Evolutionary conservation across 1,284 basidiomycete species (phyloP).

Genomic region (Coniferiporia sulphurascens): DNA sequence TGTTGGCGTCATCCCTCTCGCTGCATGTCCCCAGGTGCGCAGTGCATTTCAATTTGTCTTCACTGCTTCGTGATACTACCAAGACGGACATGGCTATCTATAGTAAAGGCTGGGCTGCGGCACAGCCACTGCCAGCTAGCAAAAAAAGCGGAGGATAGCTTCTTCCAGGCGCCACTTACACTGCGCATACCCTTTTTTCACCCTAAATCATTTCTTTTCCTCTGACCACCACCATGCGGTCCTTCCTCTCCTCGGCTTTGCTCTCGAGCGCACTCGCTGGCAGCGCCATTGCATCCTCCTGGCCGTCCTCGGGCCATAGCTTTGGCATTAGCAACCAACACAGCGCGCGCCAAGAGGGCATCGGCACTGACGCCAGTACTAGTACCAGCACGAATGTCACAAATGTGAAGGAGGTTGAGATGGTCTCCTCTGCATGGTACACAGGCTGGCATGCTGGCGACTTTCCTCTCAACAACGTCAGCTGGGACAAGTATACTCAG

Average conservation of each 20-base stretch:
- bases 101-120: too few species aligned
- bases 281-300: background rate
- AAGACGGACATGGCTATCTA: too few species aligned
- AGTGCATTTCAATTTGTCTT: too few species aligned
- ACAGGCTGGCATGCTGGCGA: slow-evolving; percentile 53
- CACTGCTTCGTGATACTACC: too few species aligned
- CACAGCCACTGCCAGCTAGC: background rate
- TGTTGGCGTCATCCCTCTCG: too few species aligned
- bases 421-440: slow-evolving; percentile 55
- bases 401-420: slow-evolving; percentile 26
- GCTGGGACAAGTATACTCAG: slow-evolving; percentile 60
- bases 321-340: background rate
- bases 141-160: too few species aligned
- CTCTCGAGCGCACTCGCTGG: background rate
- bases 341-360: background rate
- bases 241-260: background rate
- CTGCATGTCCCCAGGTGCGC: too few species aligned
- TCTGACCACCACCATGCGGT: background rate
- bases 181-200: background rate
- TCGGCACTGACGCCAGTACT: background rate
- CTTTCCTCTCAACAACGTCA: slow-evolving; percentile 45
- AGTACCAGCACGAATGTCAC: background rate
- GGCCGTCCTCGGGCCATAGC: background rate
- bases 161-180: too few species aligned
- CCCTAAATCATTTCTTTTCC: background rate